Percentiles rank a stretch among this genome's conserved stretches.
phyloP scores from a whole-genome alignment of 2,329 filamentous ascomycete species.

The Graphilbum fragrans region DNA sequence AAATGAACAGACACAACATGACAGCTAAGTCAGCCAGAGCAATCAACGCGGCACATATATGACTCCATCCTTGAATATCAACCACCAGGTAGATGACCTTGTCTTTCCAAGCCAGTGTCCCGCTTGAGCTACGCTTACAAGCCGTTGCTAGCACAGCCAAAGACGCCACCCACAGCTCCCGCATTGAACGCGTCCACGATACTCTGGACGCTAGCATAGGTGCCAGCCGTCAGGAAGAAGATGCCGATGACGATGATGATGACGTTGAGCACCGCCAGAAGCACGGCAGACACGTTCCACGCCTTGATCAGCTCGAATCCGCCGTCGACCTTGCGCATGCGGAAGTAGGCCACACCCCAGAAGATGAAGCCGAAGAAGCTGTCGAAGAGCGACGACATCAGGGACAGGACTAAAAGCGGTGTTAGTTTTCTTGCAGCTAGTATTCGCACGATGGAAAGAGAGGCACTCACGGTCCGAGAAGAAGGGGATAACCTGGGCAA shows the following conservation, averaged over 20 bases:
- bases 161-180: constrained; percentile 56
- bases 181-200: constrained; percentile 61
- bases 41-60: too few species aligned
- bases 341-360: constrained; percentile 72
- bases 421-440: background rate
- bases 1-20: too few species aligned
- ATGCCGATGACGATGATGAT: constrained; percentile 62
- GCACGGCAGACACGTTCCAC: constrained; percentile 36
- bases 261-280: constrained; percentile 56
- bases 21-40: too few species aligned
- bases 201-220: constrained; percentile 64
- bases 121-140: constrained; percentile 36
- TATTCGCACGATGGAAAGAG: constrained; percentile 10
- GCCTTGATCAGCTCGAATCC: constrained; percentile 37
- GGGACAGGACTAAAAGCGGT: constrained; percentile 38
- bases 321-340: constrained; percentile 58
- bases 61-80: too few species aligned
- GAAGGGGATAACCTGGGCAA: constrained; percentile 88
- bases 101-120: too few species aligned
- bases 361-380: constrained; percentile 95
- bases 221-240: constrained; percentile 73
- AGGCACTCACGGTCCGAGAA: constrained; percentile 56
- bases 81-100: too few species aligned
- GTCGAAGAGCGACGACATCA: constrained; percentile 84
- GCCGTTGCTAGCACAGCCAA: constrained; percentile 61